phyloP scores from a whole-genome alignment of 2,329 filamentous ascomycete species.

The Beauveria caledonica region DNA sequence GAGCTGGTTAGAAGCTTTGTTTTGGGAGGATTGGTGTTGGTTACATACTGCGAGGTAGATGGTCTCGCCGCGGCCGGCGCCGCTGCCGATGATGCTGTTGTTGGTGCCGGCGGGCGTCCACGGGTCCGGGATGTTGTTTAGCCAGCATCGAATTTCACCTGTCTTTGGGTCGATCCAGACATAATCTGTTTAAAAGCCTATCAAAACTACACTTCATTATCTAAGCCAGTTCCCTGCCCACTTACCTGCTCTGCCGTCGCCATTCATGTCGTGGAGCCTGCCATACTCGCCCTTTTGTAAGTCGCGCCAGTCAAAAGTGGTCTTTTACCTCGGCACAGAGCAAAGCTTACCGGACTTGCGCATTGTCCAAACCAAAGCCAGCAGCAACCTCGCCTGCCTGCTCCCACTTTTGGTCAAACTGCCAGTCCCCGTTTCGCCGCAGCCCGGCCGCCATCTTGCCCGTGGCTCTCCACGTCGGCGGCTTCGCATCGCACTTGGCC shows the following conservation, averaged over 20 bases:
- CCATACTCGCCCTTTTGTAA: neutral
- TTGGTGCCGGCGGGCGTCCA: slow-evolving; percentile 14
- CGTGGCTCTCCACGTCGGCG: slow-evolving; percentile 7
- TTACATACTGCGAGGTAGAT: slow-evolving; percentile 11
- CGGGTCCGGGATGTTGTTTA: slow-evolving; percentile 14
- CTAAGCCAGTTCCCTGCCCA: neutral
- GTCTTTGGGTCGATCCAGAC: slow-evolving; percentile 14
- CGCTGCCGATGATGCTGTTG: slow-evolving; percentile 13
- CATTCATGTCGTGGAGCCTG: slow-evolving; percentile 16
- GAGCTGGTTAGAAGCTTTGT: neutral
- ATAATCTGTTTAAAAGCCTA: slow-evolving; percentile 11
- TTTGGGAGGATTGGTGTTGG: neutral
- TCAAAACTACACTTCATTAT: neutral
- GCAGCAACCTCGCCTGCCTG: slow-evolving; percentile 3
- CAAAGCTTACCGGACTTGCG: neutral
- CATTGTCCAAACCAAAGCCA: neutral
- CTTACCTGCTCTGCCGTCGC: slow-evolving; percentile 14
- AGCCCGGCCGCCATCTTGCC: slow-evolving; percentile 12
- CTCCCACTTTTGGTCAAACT: slow-evolving; percentile 12
- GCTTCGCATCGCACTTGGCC: neutral
- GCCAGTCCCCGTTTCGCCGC: slow-evolving; percentile 12
- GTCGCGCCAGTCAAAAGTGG: neutral
- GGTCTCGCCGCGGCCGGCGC: slow-evolving; percentile 3
- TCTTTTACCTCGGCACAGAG: neutral
- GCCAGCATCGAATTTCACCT: slow-evolving; percentile 15